Conservation (phyloP, 192 early-diverging fungal genomes). For the Cladochytrium replicatum region DNA sequence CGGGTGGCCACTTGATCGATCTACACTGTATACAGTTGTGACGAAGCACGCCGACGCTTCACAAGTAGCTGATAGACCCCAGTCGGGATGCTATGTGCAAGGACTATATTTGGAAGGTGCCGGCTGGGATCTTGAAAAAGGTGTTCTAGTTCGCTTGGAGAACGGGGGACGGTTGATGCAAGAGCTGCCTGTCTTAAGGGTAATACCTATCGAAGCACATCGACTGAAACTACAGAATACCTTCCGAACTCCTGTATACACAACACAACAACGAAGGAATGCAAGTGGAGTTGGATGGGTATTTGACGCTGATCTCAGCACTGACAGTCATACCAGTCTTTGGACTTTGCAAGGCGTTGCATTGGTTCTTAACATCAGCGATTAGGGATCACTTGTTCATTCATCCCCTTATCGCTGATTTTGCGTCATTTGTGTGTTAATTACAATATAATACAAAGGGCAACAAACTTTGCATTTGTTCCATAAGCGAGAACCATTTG, state of each 20-base stretch:
- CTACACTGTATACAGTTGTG: constrained; percentile 53
- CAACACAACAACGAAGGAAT: constrained; percentile 48
- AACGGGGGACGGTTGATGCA: constrained; percentile 42
- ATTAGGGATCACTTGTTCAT: no score
- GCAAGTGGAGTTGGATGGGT: constrained; percentile 55
- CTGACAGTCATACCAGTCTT: constrained; percentile 45
- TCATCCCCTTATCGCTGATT: no score
- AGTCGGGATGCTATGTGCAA: constrained; percentile 48
- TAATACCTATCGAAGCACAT: constrained; percentile 52
- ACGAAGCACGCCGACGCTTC: constrained; percentile 40
- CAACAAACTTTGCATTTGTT: no score
- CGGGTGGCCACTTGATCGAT: constrained; percentile 50
- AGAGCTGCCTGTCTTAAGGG: constrained; percentile 47
- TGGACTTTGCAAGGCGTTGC: constrained; percentile 54
- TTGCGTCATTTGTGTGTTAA: no score
- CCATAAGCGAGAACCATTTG: no score
- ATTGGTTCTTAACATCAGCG: constrained; percentile 47
- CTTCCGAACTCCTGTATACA: constrained; percentile 55
- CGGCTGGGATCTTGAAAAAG: constrained; percentile 42
- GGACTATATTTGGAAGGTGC: constrained; percentile 54
- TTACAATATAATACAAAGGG: no score
- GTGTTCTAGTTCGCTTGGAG: constrained; percentile 35
- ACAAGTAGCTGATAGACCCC: constrained; percentile 41
- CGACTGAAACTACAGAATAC: constrained; percentile 51
- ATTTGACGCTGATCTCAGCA: constrained; percentile 51